These are phyloP conservation scores for Cladobotryum mycophilum DNA, from an alignment of 2,329 filamentous ascomycete genomes.

Conservation along the genomic window DNA sequence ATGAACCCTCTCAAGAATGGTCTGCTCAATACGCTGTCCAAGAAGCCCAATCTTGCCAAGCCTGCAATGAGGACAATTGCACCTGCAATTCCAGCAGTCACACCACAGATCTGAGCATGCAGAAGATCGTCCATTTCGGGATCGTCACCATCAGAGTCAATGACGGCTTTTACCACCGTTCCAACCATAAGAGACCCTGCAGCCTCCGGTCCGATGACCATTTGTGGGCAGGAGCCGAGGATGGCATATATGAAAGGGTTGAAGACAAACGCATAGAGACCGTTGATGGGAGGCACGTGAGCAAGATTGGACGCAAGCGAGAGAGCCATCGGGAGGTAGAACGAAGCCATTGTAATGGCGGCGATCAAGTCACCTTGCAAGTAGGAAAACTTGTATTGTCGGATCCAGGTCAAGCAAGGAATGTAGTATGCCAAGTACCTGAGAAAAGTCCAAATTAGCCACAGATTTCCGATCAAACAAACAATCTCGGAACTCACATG, in stretches of 20 bases:
- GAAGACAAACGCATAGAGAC: constrained; percentile 89
- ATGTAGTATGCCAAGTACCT: constrained; percentile 93
- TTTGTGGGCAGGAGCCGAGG: constrained; percentile 83
- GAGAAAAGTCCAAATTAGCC: neutral
- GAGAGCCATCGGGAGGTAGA: constrained; percentile 95
- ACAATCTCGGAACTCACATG: constrained; percentile 51
- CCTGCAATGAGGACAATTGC: constrained; percentile 85
- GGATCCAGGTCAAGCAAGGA: constrained; percentile 84
- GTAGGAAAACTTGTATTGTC: constrained; percentile 76
- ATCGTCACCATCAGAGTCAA: constrained; percentile 56
- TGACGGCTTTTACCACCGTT: constrained; percentile 72
- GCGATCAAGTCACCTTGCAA: constrained; percentile 81
- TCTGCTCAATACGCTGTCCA: constrained; percentile 88
- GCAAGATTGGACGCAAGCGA: constrained; percentile 89
- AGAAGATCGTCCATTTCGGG: constrained; percentile 59
- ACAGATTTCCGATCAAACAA: neutral
- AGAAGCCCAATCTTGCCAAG: constrained; percentile 76
- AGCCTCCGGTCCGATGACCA: constrained; percentile 92
- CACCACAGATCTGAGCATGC: constrained; percentile 78
- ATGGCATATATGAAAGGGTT: constrained; percentile 87
- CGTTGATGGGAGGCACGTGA: constrained; percentile 88
- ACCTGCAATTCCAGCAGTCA: constrained; percentile 82
- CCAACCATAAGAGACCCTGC: constrained; percentile 88
- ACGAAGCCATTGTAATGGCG: constrained; percentile 92
- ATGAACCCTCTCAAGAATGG: constrained; percentile 95